These are phyloP conservation scores for Verticillium nonalfalfae DNA, from an alignment of 2,329 filamentous ascomycete species.

Conservation along the genomic window DNA sequence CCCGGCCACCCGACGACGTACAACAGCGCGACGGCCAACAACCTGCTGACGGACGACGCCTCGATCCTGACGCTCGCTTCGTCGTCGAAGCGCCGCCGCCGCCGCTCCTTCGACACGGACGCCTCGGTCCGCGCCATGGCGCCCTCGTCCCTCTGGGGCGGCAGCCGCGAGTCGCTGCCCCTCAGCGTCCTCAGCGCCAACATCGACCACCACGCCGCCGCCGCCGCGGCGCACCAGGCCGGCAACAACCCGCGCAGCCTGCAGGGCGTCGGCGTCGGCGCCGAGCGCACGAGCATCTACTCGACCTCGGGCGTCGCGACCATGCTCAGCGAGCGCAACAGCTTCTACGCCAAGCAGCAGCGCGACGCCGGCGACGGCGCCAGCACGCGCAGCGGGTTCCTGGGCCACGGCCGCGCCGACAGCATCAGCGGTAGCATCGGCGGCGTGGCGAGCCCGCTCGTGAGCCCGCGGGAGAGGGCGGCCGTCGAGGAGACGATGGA, in stretches of 20 bases:
- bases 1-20: constrained; percentile 62
- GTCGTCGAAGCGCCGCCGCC: constrained; percentile 69
- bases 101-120: constrained; percentile 78
- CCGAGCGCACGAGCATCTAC: constrained; percentile 76
- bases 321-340: constrained; percentile 70
- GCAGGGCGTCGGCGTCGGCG: constrained; percentile 24
- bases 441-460: constrained; percentile 54
- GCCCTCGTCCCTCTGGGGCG: constrained; percentile 75
- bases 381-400: constrained; percentile 70
- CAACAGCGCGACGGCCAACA: constrained; percentile 72
- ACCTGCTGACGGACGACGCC: constrained; percentile 76
- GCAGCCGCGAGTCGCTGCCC: constrained; percentile 72
- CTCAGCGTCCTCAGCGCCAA: constrained; percentile 72
- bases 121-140: constrained; percentile 81
- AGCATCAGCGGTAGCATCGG: constrained; percentile 74
- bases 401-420: constrained; percentile 74
- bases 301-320: constrained; percentile 64
- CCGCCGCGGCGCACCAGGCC: constrained; percentile 32
- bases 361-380: constrained; percentile 55
- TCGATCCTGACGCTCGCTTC: constrained; percentile 81
- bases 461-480: constrained; percentile 38
- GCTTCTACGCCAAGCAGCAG: constrained; percentile 63
- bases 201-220: constrained; percentile 36
- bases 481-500: constrained; percentile 23
- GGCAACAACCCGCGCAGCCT: constrained; percentile 21